Base-by-base conservation (phyloP, 1,284 basidiomycete genomes). In the Ustilago lituana region DNA sequence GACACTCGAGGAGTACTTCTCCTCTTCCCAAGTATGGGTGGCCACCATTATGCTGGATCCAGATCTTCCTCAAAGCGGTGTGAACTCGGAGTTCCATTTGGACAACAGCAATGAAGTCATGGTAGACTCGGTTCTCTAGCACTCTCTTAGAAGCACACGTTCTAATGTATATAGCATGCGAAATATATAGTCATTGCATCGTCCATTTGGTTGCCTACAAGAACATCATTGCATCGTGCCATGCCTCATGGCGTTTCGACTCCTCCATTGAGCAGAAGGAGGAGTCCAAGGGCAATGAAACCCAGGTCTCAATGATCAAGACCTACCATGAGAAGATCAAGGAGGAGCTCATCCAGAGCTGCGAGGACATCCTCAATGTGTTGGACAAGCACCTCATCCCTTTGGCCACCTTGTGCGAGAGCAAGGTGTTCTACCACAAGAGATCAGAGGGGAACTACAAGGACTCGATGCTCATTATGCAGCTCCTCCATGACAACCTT, bases 371-470 rank as follows among this genome's bases (percentile, higher is more conserved):
- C 82, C 92, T 98, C 78, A 90, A 94, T 77, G 94, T 98, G 65
- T 91, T 98, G 73, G 94, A 97, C 86, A 93, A 96, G 87, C 94
- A 98, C 88, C 91, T 98, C 78, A 98, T 98, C 82, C 95, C 96
- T 71, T 95, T 93, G 31, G 96, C 95, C 57, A 94, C 93, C 66
- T 91, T 93, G 66, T 96, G 96, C 83, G 96, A 98, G 87, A 94
- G 92, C 74, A 98, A 98, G 88, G 95, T 98, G 73, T 98, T 98
- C 89, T 98, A 98, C 88, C 95, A 98, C 90, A 98, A 98, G 91
- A 98, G 98, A 94, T 97, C 93, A 77, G 95, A 98, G 86, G 95
- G 98, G 88, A 93, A 90, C 85, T 98, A 98, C 92, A 98, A 98
- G 88, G 82, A 84, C 78, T 80, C 68, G 92, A 96, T 85, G 44